Base-by-base conservation (phyloP, 805 yeast species). In the Lachancea sp. region DNA sequence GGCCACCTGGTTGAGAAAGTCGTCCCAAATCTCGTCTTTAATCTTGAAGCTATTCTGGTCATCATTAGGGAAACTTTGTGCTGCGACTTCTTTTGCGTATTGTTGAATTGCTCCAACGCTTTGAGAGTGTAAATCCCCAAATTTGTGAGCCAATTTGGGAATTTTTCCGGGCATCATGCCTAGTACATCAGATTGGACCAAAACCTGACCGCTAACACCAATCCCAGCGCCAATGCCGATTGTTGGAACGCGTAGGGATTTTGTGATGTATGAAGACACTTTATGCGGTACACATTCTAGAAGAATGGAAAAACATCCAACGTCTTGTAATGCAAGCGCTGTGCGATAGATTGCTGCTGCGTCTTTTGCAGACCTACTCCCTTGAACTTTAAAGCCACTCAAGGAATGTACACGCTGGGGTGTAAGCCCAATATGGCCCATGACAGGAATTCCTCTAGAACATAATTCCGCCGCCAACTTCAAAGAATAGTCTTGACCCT, bases 151-250 rank as follows among this genome's bases (percentile, higher is more conserved):
- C 61, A 92, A 89, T 56, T 83, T 84, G 2, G 84, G 83, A 17
- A 61, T 56, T 33, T 64, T 68, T 0, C 72, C 71, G 32, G 77
- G 77, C 2, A 64, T 67, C 84, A 81, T 75, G 1, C 96, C 96
- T 23, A 90, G 65, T 63, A 85, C 54, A 57, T 90, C 98, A 3
- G 85, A 75, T 60, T 83, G 79, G 0, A 90, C 98, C 28, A 90
- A 69, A 1, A 90, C 96, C 60, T 92, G 97, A 0, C 96, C 97
- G 25, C 84, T 75, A 7, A 90, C 81, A 7, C 65, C 65, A 17
- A 78, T 75, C 0, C 98, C 97, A 0, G 97, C 96, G 4, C 98
- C 98, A 36, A 90, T 90, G 3, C 98, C 98, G 49, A 90, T 88
- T 1, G 94, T 84, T 0, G 97, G 97, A 1, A 90, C 69, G 1